Base-by-base conservation (phyloP, 2,329 filamentous ascomycete genomes). In the Drechslera avenae region DNA sequence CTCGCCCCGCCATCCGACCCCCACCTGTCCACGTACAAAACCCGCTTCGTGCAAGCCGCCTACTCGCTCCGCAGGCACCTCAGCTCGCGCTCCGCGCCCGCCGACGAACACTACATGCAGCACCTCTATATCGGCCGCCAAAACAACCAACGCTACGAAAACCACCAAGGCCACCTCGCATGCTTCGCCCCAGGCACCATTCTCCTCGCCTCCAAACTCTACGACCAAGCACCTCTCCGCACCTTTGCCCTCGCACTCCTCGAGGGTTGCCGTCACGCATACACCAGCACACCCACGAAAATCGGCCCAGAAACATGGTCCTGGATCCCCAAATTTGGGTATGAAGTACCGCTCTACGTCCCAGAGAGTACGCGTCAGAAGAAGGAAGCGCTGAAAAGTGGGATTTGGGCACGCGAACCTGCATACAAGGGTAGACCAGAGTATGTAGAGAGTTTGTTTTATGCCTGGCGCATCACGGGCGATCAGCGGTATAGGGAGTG, bases 71-170 rank as follows among this genome's bases (percentile, higher is more conserved):
- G 73, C 23, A 62, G 64, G n/a, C 52, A 68, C 21, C 69, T 76
- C 39, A 57, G 63, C 32, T 66, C 68, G 13, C 71, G 74, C 39
- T 75, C 73, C 51, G 66, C 70, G 10, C 65, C 73, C 2, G 56
- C 69, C 1, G 53, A 62, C 8, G 51, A 64, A 5, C 66, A 73
- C 46, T 36, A 50, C 34, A 75, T 66, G 56, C 67, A 73, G 39
- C 75, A 77, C 46, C 62, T 76, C 9, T 78, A 71, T 60, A 67
- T 78, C 34, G 73, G 71, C 3, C 68, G 66, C 16, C 63, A 70
- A 30, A 50, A 71, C 34, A 63, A 60, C 13, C 46, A 62, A 21
- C 67, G 63, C 52, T 73, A 72, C 32, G 48, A 75, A 12, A 78
- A 77, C 50, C 62, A 71, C 35, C 70, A 73, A 48, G 60, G 64